These are phyloP conservation scores for Claviceps africana DNA, from an alignment of 2,329 filamentous ascomycete genomes.

Conservation along the genomic window DNA sequence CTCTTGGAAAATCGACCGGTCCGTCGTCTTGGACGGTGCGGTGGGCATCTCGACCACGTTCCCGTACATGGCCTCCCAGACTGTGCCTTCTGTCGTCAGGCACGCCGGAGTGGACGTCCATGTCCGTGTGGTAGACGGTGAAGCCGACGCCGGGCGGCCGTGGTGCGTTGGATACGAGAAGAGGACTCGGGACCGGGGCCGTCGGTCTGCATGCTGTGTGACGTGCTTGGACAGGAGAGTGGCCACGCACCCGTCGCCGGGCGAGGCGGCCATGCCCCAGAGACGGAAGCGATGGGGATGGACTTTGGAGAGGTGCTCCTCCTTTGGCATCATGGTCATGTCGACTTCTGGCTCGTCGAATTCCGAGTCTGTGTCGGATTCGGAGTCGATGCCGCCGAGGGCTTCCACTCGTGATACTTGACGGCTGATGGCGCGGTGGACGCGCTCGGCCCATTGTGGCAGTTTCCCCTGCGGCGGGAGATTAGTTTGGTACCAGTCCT, in stretches of 20 bases:
- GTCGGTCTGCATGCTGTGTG: slow-evolving; percentile 33
- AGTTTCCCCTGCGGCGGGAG: slow-evolving; percentile 16
- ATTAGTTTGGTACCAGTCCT: slow-evolving; percentile 41
- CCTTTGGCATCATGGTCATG: slow-evolving; percentile 10
- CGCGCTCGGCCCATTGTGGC: slow-evolving; percentile 33
- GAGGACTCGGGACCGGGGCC: slow-evolving; percentile 21
- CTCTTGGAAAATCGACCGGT: slow-evolving; percentile 6
- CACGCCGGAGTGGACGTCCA: slow-evolving; percentile 1
- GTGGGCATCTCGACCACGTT: slow-evolving; percentile 32
- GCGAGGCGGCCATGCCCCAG: slow-evolving; percentile 38
- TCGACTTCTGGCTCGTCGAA: slow-evolving; percentile 8
- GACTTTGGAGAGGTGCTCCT: slow-evolving; percentile 25
- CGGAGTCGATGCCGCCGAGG: slow-evolving; percentile 20
- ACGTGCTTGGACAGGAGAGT: slow-evolving; percentile 35
- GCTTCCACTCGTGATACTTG: slow-evolving; percentile 31
- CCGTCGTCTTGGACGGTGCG: slow-evolving; percentile 15
- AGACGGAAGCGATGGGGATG: slow-evolving; percentile 36
- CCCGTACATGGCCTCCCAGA: slow-evolving; percentile 48
- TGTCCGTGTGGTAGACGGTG: not conserved
- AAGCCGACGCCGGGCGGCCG: not conserved
- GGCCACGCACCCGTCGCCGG: slow-evolving; percentile 36
- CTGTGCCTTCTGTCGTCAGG: slow-evolving; percentile 38
- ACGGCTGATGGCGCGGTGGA: slow-evolving; percentile 29
- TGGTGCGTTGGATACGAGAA: slow-evolving; percentile 20
- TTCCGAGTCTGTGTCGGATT: slow-evolving; percentile 10